Conservation (phyloP, 176 grass and related monocot genomes). For the Avena insularis region DNA sequence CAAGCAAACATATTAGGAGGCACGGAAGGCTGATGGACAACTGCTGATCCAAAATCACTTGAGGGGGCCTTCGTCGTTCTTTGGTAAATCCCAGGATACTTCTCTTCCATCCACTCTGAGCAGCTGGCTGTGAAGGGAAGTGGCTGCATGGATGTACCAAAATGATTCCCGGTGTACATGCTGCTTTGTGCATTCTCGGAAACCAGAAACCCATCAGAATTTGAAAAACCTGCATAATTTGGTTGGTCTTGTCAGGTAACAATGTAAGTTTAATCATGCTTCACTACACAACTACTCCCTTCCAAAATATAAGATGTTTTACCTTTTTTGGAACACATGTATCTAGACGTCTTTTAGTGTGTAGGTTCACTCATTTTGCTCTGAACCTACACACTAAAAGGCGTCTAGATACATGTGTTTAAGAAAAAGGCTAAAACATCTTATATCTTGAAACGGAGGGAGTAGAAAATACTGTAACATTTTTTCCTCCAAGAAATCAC, state of each 20-base stretch:
- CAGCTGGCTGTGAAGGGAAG: constrained; percentile 20
- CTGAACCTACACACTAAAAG: too few relatives aligned
- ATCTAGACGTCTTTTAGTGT: too few relatives aligned
- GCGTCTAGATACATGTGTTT: too few relatives aligned
- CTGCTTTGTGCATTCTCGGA: background rate
- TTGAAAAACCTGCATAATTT: constrained; percentile 33
- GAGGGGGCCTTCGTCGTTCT: constrained; percentile 14
- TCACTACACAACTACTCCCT: background rate
- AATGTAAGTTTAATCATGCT: background rate
- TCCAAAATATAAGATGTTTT: too few relatives aligned
- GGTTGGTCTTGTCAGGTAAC: background rate
- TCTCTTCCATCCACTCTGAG: constrained; percentile 34
- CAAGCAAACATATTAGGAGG: constrained; percentile 14
- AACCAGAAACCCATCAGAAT: constrained; percentile 35
- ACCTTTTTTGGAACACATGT: too few relatives aligned
- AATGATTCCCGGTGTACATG: constrained; percentile 23
- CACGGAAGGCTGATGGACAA: background rate
- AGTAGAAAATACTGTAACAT: background rate
- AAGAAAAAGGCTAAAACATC: too few relatives aligned
- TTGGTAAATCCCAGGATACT: constrained; percentile 40
- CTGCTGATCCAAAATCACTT: constrained; percentile 48
- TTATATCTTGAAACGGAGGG: too few relatives aligned
- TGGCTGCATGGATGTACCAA: constrained; percentile 22
- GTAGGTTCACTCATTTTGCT: too few relatives aligned
- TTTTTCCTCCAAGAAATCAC: background rate